These are phyloP conservation scores for Lycium ferocissimum DNA, from an alignment of 257 asterid genomes.

Conservation along the genomic window DNA sequence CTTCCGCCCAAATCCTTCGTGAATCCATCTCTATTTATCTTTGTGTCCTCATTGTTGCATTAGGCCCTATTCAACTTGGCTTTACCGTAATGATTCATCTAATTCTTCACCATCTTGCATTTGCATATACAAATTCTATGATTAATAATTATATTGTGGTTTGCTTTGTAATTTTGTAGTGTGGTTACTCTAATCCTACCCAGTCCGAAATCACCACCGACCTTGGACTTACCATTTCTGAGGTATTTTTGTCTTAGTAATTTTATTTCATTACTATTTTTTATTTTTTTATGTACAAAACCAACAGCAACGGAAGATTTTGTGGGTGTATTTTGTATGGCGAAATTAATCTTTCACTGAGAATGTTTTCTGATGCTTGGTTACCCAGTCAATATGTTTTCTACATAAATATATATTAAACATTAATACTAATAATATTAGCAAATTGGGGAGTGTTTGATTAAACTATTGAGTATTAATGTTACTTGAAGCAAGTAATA, in stretches of 20 bases:
- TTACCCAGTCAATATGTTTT: neutral
- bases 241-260: constrained; percentile 44
- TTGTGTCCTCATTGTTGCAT: constrained; percentile 73
- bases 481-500: neutral
- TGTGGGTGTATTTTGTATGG: neutral
- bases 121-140: neutral
- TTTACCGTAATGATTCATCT: constrained; percentile 52
- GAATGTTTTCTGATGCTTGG: neutral
- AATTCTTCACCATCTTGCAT: neutral
- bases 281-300: neutral
- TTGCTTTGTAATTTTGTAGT: constrained; percentile 43
- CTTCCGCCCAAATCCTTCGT: constrained; percentile 58
- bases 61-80: constrained; percentile 87
- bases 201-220: constrained; percentile 68
- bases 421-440: neutral
- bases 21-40: constrained; percentile 80
- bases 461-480: neutral
- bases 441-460: neutral
- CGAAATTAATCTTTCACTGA: neutral
- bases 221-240: constrained; percentile 72
- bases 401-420: neutral
- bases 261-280: too few species aligned
- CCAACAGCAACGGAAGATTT: neutral
- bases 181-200: constrained; percentile 86
- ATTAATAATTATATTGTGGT: neutral